Base-by-base conservation (phyloP, 805 yeast genomes). In the Pichia occidentalis region DNA sequence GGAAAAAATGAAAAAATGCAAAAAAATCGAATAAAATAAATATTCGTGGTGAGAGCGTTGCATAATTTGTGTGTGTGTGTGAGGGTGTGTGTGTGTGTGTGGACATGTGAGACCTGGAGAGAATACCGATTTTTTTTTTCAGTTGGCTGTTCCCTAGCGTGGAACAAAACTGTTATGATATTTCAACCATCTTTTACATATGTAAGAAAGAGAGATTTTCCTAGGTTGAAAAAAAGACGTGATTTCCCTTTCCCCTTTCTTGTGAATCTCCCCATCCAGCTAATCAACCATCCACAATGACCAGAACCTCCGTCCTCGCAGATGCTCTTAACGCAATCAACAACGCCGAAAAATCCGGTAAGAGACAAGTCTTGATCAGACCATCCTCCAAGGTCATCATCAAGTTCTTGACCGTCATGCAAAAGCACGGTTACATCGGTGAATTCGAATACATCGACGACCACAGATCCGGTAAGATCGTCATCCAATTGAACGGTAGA, bases 321-420 rank as follows among this genome's bases (percentile, higher is more conserved):
- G 97, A 88, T 76, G 97, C 97, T 67, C 82, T 88, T 63, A 88
- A 88, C 75, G 81, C 95, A 62, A 88, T 88, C 73, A 86, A 87
- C 92, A 88, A 88, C 73, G 97, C 97, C 73, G 96, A 88, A 76
- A 88, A 87, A 76, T 81, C 95, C 73, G 97, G 97, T 73, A 88
- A 88, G 80, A 85, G 97, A 76, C 97, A 88, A 77, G 97, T 88
- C 62, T 73, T 88, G 68, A 83, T 88, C 74, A 85, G 96, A 80
- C 97, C 97, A 56, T 86, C 97, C 39, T 88, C 96, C 66, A 88
- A 88, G 84, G 97, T 88, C 61, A 87, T 88, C 75, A 79, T 88
- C 82, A 88, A 86, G 75, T 88, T 86, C 75, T 77, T 88, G 70
- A 77, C 85, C 64, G 97, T 88, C 60, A 87, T 88, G 85, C 97